These are phyloP conservation scores for Solanum stenotomum DNA, from an alignment of 257 asterid species.

Conservation along the genomic window DNA sequence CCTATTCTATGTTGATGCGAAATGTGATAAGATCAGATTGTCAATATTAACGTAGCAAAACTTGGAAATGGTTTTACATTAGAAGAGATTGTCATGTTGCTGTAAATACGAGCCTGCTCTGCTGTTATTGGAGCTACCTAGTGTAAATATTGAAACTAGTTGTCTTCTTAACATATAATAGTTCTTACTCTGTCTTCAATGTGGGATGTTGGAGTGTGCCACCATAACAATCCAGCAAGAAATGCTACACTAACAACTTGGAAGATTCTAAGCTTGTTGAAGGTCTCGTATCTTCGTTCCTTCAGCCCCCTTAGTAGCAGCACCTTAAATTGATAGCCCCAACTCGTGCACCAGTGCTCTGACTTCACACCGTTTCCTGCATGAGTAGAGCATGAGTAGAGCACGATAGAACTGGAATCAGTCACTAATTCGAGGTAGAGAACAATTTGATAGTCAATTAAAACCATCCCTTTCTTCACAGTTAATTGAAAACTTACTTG, in stretches of 20 bases:
- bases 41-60: not conserved
- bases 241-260: conserved; percentile 90
- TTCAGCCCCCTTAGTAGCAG: conserved; percentile 72
- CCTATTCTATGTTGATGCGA: not conserved
- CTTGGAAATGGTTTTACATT: not conserved
- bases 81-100: not conserved
- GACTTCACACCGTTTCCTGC: conserved; percentile 42
- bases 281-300: conserved; percentile 84
- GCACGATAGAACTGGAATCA: not conserved
- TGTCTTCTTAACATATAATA: not conserved
- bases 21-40: not conserved
- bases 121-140: not conserved
- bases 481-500: conserved; percentile 34
- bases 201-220: conserved; percentile 96
- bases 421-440: not conserved
- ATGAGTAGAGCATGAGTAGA: conserved; percentile 10
- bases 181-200: conserved; percentile 84
- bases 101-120: not conserved
- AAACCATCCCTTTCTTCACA: not conserved
- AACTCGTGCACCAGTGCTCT: conserved; percentile 88
- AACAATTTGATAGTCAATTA: not conserved
- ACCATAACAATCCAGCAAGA: conserved; percentile 93
- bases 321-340: conserved; percentile 87
- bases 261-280: conserved; percentile 79
- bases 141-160: not conserved